Percentiles rank a stretch among this genome's conserved stretches.
Evolutionary conservation across 306 rosid genomes (phyloP).

Genomic region (Hippophae rhamnoides): DNA sequence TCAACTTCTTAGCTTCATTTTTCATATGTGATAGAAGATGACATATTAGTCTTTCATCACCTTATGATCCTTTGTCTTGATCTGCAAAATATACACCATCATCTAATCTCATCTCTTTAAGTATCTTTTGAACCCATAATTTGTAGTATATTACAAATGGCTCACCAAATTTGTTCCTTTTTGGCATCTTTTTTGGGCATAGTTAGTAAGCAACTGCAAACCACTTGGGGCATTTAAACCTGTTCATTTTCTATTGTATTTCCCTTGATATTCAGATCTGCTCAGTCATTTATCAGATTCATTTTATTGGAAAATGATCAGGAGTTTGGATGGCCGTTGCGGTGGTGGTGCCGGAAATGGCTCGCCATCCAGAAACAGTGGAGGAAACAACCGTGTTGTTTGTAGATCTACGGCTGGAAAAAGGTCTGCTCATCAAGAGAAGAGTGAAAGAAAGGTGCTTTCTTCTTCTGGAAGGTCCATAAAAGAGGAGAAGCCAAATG

Average conservation of each 20-base stretch:
- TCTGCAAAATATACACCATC: neutral
- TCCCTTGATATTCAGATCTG: neutral
- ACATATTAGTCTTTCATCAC: slow-evolving; percentile 8
- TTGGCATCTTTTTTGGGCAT: neutral
- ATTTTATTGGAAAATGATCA: slow-evolving; percentile 24
- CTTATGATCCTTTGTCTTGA: slow-evolving; percentile 13
- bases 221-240: neutral
- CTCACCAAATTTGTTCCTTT: neutral
- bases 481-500: slow-evolving; percentile 41
- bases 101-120: slow-evolving; percentile 11
- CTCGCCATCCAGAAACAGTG: slow-evolving; percentile 42
- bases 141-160: too few species aligned
- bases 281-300: slow-evolving; percentile 1
- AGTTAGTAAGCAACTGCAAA: neutral
- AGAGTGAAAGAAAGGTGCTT: slow-evolving; percentile 31
- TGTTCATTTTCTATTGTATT: neutral
- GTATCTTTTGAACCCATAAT: neutral
- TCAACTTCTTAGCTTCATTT: too few species aligned
- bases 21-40: too few species aligned
- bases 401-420: slow-evolving; percentile 42
- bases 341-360: slow-evolving; percentile 30
- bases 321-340: slow-evolving; percentile 50
- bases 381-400: slow-evolving; percentile 23
- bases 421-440: slow-evolving; percentile 35
- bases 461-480: slow-evolving; percentile 27